Base-by-base conservation (phyloP, 345 rosid genomes). In the Angophora floribunda region DNA sequence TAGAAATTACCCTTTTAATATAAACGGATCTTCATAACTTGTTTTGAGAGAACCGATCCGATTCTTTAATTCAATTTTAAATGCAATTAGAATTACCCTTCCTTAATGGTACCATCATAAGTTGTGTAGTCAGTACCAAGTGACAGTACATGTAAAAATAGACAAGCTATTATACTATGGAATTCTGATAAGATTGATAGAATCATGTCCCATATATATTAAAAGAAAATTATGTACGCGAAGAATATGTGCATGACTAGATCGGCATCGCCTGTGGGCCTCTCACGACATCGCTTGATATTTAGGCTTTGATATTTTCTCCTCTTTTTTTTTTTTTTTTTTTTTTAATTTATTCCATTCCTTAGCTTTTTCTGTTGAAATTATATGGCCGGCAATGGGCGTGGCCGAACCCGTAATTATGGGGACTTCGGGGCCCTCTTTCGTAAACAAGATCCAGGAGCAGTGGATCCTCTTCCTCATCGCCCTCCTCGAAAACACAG, bases 1-100 rank as follows among this genome's bases (percentile, higher is more conserved):
- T 63, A n/a, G 14, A 26, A 28, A 17, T 9, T 9, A 17, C 3
- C 4, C 1, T 75, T 75, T 75, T 17, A 36, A 4, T 75, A 17
- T 9, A 55, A 75, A 2, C 0, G 0, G 0, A 41, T 13, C 82
- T 9, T 75, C 6, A 19, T 19, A 41, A 36, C 14, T 75, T 75
- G 4, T 70, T 70, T 70, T 6, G 4, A 17, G 26, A 36, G 13
- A 36, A 13, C 2, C 6, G 6, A 32, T 16, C 10, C 4, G 9
- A 7, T 67, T 67, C 2, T 1, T 32, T 44, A 4, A 30, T 67
- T 67, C 45, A 32, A 32, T 67, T 16, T 67, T 15, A 32, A 19
- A 75, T 75, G 13, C 6, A 22, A 41, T 41, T 41, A 0, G 1
- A 75, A 75, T 12, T 75, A 75, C 7, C 14, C 49, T 19, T 12